Evolutionary conservation across 2,329 filamentous ascomycete species (phyloP), one percentile per base, ranked within the genome.

Genomic region (Pseudogymnoascus sp.): DNA sequence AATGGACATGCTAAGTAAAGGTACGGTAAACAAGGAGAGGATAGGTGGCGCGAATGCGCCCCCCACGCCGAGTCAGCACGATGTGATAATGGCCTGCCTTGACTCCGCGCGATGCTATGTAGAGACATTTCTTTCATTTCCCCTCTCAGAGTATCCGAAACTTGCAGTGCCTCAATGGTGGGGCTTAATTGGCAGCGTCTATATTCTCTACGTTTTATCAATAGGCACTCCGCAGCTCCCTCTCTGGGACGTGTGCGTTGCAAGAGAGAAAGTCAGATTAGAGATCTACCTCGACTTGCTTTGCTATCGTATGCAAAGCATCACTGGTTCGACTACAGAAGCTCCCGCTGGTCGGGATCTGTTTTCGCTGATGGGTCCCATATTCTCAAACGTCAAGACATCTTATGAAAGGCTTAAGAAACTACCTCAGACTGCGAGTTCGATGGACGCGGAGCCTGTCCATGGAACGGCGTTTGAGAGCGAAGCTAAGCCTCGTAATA

Each of bases 221-320:
- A 36, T 57, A 36, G 51, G 51, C 29, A 57, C 51, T 14, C 51
- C 51, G 4, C 51, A 57, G 29, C n/a, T 57, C n/a, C 29, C 51
- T 18, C 51, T 21, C 5, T 57, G 51, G 51, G 29, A 57, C 5
- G 51, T 57, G 11, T 34, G 51, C 5, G n/a, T 57, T 57, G 51
- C 51, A n/a, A 34, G 29, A 34, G 51, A 57, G 7, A 57, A 57
- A 57, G 29, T 36, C 51, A 57, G 10, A 10, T 21, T 57, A 21
- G 51, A 57, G 5, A 57, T 57, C 11, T 57, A 57, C 10, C 51
- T 57, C 29, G 51, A 57, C 51, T 3, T 57, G 11, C 51, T 57
- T 14, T 57, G 51, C 51, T 57, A 57, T 10, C 51, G 51, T 12
- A 57, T 57, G 51, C 51, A 34, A 34, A 57, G 51, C 51, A 57